Percentiles rank a stretch among this genome's conserved stretches.
Conservation (phyloP, 139 green algal species). For the Coccomyxa sp. region DNA sequence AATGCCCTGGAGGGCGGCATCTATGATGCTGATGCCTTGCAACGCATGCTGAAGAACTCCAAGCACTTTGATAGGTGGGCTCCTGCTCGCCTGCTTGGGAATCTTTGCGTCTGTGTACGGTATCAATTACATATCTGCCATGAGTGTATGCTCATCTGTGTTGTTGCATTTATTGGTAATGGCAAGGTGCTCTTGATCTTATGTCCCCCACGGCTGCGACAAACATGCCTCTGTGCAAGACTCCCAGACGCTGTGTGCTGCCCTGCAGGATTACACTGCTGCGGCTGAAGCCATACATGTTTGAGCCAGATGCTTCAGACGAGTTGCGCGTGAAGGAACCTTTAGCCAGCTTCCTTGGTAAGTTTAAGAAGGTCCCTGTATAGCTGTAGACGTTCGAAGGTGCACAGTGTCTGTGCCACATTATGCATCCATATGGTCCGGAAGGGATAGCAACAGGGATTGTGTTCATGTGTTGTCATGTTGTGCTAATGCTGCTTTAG, state of each 20-base stretch:
- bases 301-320: neutral
- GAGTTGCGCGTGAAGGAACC: neutral
- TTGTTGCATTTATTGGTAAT: neutral
- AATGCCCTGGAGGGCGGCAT: constrained; percentile 12
- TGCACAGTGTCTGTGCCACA: too few relatives aligned
- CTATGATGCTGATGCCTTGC: neutral
- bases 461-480: too few relatives aligned
- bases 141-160: neutral
- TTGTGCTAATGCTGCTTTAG: too few relatives aligned
- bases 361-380: constrained; percentile 5
- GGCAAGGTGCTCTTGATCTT: neutral
- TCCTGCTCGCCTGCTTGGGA: neutral
- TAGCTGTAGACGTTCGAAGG: too few relatives aligned
- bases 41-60: neutral
- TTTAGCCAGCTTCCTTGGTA: neutral
- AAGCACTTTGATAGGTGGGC: neutral
- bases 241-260: neutral
- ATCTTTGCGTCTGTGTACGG: neutral
- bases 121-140: neutral
- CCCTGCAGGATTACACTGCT: neutral
- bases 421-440: too few relatives aligned
- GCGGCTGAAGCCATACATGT: neutral
- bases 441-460: too few relatives aligned
- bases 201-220: neutral
- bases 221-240: neutral